Conservation (phyloP, 768 basidiomycete genomes). For the Leccinum olivaceopallidum region DNA sequence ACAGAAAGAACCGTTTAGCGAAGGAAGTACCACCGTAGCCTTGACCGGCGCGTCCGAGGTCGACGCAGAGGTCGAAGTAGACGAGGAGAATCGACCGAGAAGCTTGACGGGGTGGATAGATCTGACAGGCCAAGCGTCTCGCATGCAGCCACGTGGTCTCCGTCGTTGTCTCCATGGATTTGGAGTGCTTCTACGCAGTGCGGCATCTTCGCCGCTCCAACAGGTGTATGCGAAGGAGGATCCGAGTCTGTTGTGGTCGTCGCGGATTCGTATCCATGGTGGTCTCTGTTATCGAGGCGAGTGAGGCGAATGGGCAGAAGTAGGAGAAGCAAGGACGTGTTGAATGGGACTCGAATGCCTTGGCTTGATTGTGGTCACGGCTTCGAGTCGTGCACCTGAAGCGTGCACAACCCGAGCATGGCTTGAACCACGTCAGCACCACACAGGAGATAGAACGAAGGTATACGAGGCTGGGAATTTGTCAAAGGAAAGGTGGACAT, state of each 20-base stretch:
- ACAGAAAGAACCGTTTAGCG: constrained; percentile 26
- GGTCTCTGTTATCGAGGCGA: constrained; percentile 17
- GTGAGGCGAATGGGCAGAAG: not conserved
- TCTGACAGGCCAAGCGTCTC: constrained; percentile 11
- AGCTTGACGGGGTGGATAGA: constrained; percentile 18
- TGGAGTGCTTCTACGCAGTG: constrained; percentile 4
- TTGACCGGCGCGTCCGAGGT: constrained; percentile 4
- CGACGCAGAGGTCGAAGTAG: not conserved
- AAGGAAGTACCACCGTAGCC: constrained; percentile 25
- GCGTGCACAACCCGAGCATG: not conserved
- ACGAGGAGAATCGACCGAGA: constrained; percentile 12
- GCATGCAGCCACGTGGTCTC: not conserved
- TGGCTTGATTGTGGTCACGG: constrained; percentile 11
- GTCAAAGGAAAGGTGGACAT: not conserved
- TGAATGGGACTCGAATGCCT: constrained; percentile 4
- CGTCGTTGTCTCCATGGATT: constrained; percentile 18
- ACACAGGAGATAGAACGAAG: not conserved
- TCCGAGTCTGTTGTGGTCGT: constrained; percentile 32
- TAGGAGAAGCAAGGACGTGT: constrained; percentile 4
- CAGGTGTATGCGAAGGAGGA: constrained; percentile 28
- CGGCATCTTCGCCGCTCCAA: constrained; percentile 12
- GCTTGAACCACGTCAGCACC: constrained; percentile 9
- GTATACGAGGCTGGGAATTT: not conserved
- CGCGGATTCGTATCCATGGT: constrained; percentile 28
- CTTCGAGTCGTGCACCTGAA: constrained; percentile 1